Evolutionary conservation across 768 basidiomycete genomes (phyloP).

Genomic region (Nidularia sp.): DNA sequence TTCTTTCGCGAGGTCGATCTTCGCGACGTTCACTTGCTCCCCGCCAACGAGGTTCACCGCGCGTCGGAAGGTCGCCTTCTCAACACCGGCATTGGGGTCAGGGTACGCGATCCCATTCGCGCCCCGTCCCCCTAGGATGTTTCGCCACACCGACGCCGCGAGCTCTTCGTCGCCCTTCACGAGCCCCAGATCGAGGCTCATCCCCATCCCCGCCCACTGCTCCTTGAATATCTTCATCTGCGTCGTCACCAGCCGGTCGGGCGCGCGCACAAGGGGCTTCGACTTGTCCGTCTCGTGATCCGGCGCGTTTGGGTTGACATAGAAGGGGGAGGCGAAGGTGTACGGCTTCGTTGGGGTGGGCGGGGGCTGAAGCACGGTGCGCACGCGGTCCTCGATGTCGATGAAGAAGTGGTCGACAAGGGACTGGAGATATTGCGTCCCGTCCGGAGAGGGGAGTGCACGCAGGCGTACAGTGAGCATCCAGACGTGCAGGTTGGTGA

Average conservation of each 20-base stretch:
- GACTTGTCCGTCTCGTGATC: conserved; percentile 13
- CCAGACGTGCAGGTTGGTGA: conserved; percentile 93
- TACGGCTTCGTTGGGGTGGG: conserved; percentile 35
- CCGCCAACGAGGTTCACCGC: conserved; percentile 72
- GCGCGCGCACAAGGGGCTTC: conserved; percentile 35
- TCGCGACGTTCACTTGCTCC: conserved; percentile 54
- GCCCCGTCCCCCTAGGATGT: conserved; percentile 82
- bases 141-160: conserved; percentile 88
- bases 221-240: conserved; percentile 93
- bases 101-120: conserved; percentile 62
- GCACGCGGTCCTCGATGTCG: conserved; percentile 88
- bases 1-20: conserved; percentile 54
- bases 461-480: conserved; percentile 86
- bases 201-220: conserved; percentile 82
- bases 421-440: conserved; percentile 68
- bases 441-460: conserved; percentile 67
- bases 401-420: conserved; percentile 95
- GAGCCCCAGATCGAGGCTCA: conserved; percentile 77
- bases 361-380: conserved; percentile 68
- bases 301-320: conserved; percentile 40
- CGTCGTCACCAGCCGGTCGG: conserved; percentile 74
- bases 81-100: conserved; percentile 2
- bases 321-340: conserved; percentile 41
- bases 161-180: conserved; percentile 76
- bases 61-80: conserved; percentile 42